Evolutionary conservation across 208 protist species (phyloP).

Genomic region (Sergeia podlipaevii): DNA sequence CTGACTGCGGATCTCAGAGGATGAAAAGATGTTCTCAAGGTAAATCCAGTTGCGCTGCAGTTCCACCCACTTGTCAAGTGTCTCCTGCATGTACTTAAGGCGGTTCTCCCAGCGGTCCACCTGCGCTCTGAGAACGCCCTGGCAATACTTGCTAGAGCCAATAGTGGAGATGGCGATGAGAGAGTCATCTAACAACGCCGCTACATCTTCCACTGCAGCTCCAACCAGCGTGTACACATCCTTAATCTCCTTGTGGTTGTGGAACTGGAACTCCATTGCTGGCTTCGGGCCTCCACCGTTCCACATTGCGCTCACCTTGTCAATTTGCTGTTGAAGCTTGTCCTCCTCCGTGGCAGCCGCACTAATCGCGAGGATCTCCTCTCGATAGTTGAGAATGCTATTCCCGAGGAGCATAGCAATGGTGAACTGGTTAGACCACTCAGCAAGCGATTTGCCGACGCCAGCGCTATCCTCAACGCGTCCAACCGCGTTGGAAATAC

Average conservation of each 20-base stretch:
- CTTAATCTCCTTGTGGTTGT: constrained; percentile 93
- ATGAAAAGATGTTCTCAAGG: constrained; percentile 95
- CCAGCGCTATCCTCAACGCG: constrained; percentile 56
- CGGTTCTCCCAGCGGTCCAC: constrained; percentile 95
- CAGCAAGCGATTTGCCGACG: constrained; percentile 46
- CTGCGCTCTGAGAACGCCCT: constrained; percentile 86
- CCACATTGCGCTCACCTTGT: constrained; percentile 93
- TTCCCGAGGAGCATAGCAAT: constrained; percentile 88
- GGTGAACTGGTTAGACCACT: constrained; percentile 82
- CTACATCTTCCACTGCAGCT: constrained; percentile 92
- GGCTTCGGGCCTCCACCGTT: constrained; percentile 91
- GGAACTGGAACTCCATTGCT: constrained; percentile 91
- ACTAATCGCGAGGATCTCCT: constrained; percentile 92
- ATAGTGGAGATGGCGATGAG: constrained; percentile 92
- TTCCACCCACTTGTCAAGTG: constrained; percentile 92
- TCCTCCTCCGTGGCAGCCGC: constrained; percentile 95
- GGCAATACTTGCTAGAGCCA: constrained; percentile 89
- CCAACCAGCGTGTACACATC: constrained; percentile 91
- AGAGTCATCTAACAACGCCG: constrained; percentile 91
- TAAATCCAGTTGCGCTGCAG: constrained; percentile 97
- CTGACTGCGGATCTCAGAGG: constrained; percentile 95
- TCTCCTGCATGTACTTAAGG: constrained; percentile 92
- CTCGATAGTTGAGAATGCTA: constrained; percentile 81
- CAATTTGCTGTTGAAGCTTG: constrained; percentile 95
- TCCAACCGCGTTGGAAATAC: constrained; percentile 77